Percentiles rank a stretch among this genome's conserved stretches.
Conservation (phyloP, 345 rosid species). For the Citrus medica region DNA sequence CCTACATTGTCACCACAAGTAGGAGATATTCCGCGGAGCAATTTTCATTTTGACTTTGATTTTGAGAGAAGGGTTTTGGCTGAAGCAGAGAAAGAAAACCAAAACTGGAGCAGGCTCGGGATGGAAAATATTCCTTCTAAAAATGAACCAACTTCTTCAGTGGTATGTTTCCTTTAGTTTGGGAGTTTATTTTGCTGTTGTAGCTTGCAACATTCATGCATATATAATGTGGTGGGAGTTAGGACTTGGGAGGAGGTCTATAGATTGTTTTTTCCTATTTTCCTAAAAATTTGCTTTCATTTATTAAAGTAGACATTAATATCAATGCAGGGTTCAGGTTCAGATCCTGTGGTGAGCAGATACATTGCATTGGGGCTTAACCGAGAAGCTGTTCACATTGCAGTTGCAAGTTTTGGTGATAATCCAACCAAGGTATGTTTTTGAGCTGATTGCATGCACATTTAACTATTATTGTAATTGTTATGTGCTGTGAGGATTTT, state of each 20-base stretch:
- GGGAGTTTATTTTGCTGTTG: neutral
- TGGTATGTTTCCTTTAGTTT: constrained; percentile 29
- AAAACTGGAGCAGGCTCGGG: constrained; percentile 68
- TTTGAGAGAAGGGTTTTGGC: constrained; percentile 67
- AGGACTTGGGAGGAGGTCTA: neutral
- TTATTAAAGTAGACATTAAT: neutral
- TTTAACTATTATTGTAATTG: neutral
- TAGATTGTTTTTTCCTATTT: neutral
- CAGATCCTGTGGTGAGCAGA: constrained; percentile 63
- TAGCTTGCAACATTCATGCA: neutral
- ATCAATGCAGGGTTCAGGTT: constrained; percentile 47
- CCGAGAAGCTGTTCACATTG: constrained; percentile 67
- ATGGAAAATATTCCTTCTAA: constrained; percentile 56
- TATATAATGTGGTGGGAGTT: neutral
- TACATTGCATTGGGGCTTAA: constrained; percentile 62
- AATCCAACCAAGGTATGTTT: constrained; percentile 67
- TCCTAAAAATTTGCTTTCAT: neutral
- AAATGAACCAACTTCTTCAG: constrained; percentile 42
- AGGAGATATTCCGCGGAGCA: constrained; percentile 73
- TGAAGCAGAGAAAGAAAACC: constrained; percentile 69
- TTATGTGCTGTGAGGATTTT: neutral
- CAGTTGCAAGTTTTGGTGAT: constrained; percentile 85
- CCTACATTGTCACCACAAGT: constrained; percentile 56
- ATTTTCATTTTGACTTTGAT: constrained; percentile 74
- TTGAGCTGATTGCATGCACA: neutral